Evolutionary conservation across 768 basidiomycete genomes (phyloP), one percentile per base, ranked within the genome.

Genomic region (Boletus rubroflammeus): DNA sequence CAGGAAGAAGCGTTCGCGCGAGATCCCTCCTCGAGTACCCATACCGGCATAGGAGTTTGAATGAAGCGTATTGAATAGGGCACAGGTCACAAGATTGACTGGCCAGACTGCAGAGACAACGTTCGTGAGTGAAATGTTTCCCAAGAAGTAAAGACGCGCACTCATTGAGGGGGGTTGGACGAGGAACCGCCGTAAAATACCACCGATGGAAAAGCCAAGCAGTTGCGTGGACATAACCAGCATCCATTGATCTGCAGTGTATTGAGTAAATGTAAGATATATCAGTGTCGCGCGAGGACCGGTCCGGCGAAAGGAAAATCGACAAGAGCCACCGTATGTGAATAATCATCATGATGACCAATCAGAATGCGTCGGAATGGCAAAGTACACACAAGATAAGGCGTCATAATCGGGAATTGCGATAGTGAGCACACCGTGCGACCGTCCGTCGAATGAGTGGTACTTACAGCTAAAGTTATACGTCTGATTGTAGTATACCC

Each of bases 61-160:
- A 65, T 90, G 88, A 8, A 90, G 76, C 0, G 87, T 90, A 58
- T 90, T 89, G 67, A 86, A 88, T 3, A 89, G 62, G 3, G 85
- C 83, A 60, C 86, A 87, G 0, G 79, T 75, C 13, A 89, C 88
- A 5, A 90, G 75, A 38, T 83, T 83, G 53, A 80, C 78, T 1
- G 88, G 88, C 88, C 88, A 90, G 41, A 90, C 85, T 83, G 51
- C 19, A 76, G 76, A 47, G 78, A 75, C 0, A 71, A 75, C 48
- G 14, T 17, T 0, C 0, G 46, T 62, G 26, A 55, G 42, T 11
- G 29, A 39, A n/a, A 2, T 4, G 7, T 28, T 21, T 14, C 1
- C 29, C 1, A 19, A 29, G 14, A 36, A 38, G 28, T 2, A 26
- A 35, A 39, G 9, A 34, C 10, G 67, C 75, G 41, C 58, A 82